phyloP scores from a whole-genome alignment of 148 eudicot species.

The Selenicereus undatus region DNA sequence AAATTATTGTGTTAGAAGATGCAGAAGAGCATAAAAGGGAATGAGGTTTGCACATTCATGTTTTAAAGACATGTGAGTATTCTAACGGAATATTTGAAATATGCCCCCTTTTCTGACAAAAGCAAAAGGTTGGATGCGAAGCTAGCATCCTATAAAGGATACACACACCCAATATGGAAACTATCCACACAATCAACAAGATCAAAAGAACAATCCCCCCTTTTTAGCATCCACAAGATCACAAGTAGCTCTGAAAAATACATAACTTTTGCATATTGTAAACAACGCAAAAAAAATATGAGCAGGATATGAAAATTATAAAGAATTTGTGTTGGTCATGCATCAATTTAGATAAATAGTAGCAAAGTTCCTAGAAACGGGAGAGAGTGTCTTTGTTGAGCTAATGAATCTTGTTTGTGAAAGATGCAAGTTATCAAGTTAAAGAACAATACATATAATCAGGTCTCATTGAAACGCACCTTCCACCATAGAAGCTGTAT shows the following conservation, averaged over 20 bases:
- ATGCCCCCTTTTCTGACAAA: neutral
- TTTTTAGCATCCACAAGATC: neutral
- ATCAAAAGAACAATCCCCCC: no score
- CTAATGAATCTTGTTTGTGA: neutral
- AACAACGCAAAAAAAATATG: neutral
- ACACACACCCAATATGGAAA: no score
- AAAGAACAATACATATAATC: neutral
- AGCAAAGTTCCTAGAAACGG: neutral
- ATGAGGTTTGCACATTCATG: neutral
- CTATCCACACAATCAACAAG: no score
- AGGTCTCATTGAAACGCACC: conserved; percentile 38
- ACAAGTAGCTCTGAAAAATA: neutral
- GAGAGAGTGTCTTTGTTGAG: neutral
- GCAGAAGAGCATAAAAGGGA: neutral
- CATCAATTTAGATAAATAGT: neutral
- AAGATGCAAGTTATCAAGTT: neutral
- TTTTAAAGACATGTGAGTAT: neutral
- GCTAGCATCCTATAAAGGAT: no score
- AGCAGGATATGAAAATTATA: neutral
- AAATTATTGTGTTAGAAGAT: neutral
- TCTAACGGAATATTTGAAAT: neutral
- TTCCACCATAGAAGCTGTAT: conserved; percentile 90
- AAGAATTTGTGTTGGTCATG: neutral
- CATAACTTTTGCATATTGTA: neutral
- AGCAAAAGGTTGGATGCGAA: no score